These are phyloP conservation scores for Sarocladiaceae sp. DNA, from an alignment of 2,329 filamentous ascomycete species.

Conservation along the genomic window DNA sequence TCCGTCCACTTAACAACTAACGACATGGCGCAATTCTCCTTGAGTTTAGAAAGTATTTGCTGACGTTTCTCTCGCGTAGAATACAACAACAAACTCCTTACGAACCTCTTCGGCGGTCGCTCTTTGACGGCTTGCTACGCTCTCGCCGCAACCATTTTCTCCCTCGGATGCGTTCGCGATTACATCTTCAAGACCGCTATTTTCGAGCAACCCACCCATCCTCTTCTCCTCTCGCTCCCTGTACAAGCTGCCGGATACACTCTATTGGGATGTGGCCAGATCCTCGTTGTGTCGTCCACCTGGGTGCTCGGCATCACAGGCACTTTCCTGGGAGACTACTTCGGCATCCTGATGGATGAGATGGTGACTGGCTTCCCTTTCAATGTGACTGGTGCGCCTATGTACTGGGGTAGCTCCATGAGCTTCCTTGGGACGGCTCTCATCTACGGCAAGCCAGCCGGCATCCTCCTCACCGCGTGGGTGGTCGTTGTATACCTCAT, in stretches of 20 bases:
- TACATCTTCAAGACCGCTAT: slow-evolving; percentile 82
- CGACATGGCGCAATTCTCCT: not conserved
- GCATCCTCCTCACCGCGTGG: slow-evolving; percentile 68
- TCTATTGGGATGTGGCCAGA: slow-evolving; percentile 72
- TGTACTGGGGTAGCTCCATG: slow-evolving; percentile 94
- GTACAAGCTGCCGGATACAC: slow-evolving; percentile 62
- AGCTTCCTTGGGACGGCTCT: slow-evolving; percentile 87
- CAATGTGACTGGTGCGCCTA: slow-evolving; percentile 83
- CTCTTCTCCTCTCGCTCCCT: slow-evolving; percentile 57
- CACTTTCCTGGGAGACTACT: slow-evolving; percentile 97
- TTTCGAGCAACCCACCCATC: slow-evolving; percentile 68
- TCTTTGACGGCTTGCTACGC: slow-evolving; percentile 80
- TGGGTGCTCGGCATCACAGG: slow-evolving; percentile 91
- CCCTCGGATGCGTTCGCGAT: slow-evolving; percentile 84
- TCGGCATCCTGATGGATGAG: slow-evolving; percentile 93
- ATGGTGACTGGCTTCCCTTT: slow-evolving; percentile 96
- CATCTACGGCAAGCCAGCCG: slow-evolving; percentile 82
- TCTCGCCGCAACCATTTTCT: slow-evolving; percentile 86
- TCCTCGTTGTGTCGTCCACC: slow-evolving; percentile 83
- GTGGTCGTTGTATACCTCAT: slow-evolving; percentile 77
- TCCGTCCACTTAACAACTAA: slow-evolving; percentile 30
- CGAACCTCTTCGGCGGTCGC: slow-evolving; percentile 77
- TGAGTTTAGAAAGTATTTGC: not conserved
- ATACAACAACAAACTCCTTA: slow-evolving; percentile 86
- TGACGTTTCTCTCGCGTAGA: slow-evolving; percentile 47